These are phyloP conservation scores for Myxozyma kluyveri DNA, from an alignment of 805 yeast genomes.

Conservation along the genomic window DNA sequence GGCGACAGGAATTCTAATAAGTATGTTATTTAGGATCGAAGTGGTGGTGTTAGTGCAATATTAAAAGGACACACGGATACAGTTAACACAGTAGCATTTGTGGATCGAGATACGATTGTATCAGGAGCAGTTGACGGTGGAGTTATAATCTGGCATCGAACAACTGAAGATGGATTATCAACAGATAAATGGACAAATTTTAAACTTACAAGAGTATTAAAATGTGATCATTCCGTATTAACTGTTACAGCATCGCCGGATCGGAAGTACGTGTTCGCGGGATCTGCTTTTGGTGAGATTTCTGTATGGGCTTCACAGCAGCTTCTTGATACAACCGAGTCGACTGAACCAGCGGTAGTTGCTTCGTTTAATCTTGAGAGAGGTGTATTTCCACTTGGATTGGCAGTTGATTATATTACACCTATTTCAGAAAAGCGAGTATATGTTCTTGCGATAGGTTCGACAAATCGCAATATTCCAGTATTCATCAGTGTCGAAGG, in stretches of 20 bases:
- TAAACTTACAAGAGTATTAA: neutral
- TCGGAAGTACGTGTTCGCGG: conserved; percentile 6
- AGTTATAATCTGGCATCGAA: conserved; percentile 56
- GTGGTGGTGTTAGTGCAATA: conserved; percentile 52
- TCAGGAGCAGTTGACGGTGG: conserved; percentile 68
- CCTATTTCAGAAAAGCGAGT: conserved; percentile 31
- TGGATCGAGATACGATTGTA: conserved; percentile 47
- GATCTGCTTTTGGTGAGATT: conserved; percentile 2
- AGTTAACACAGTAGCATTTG: conserved; percentile 65
- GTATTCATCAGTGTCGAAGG: conserved; percentile 5
- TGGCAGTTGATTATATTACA: conserved; percentile 39
- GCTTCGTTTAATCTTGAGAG: conserved; percentile 39
- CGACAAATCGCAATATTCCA: conserved; percentile 47
- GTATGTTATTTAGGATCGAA: conserved; percentile 16
- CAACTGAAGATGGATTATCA: neutral
- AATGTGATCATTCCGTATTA: neutral
- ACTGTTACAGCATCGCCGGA: conserved; percentile 15
- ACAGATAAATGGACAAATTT: conserved; percentile 16
- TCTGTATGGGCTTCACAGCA: neutral
- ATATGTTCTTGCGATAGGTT: conserved; percentile 61
- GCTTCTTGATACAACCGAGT: neutral
- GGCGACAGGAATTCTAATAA: too few species aligned
- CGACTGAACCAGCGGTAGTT: conserved; percentile 11
- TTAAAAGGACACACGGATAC: conserved; percentile 60
- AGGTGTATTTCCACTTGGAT: conserved; percentile 52